Base-by-base conservation (phyloP, 1,139 yeast genomes). In the Yamadazyma atlantica region DNA sequence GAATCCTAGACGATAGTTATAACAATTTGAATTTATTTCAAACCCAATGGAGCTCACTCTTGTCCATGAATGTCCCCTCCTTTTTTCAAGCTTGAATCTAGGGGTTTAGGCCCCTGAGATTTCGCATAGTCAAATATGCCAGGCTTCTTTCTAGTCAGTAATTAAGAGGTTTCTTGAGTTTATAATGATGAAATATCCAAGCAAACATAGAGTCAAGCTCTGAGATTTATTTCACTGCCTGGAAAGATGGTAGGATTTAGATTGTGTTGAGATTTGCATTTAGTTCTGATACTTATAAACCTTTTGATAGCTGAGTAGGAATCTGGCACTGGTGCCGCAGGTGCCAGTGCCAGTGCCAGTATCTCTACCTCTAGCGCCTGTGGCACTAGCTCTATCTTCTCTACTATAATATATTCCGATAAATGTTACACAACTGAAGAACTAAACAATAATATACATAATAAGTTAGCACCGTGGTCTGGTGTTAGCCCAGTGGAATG, bases 131-230 rank as follows among this genome's bases (percentile, higher is more conserved):
- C 90, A 66, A 70, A 82, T 71, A 71, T 80, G 80, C 89, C 85
- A 65, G 74, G 74, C 77, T 74, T 62, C 42, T 50, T 50, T 53
- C 53, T 32, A 22, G 37, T 22, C 13, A 30, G 32, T 35, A 32
- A 41, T 48, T 41, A 45, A 39, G 52, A 44, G 51, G 50, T 41
- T 41, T 36, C 17, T 39, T 49, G 55, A 48, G 51, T 41, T 41
- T 56, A 55, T 48, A 42, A 75, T 83, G 92, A 85, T 83, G 92
- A 84, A 76, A 82, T 66, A 78, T 70, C 64, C 65, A 73, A 80
- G 75, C 86, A 81, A 77, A 82, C 88, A 82, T 83, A 83, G 94
- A 85, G 94, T 85, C 94, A 85, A 85, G 94, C 94, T 85, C 94
- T 73, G 88, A 83, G 84, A 59, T 54, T 53, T 49, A 49, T 48